Conservation (phyloP, 129 eudicot genomes). For the Flaveria sonorensis region DNA sequence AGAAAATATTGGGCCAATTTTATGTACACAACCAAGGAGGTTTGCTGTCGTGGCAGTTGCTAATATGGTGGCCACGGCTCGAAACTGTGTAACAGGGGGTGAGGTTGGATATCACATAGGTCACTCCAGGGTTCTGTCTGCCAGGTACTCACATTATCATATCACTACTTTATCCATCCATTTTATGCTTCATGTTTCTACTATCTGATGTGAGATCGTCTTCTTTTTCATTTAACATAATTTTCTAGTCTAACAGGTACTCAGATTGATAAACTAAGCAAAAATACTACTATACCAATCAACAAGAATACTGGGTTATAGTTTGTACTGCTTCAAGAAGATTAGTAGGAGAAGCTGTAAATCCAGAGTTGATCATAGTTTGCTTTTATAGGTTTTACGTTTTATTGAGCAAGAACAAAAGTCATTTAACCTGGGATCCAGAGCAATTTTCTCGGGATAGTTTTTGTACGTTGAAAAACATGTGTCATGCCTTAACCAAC, state of each 20-base stretch:
- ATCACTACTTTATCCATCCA: background rate
- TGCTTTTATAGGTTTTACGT: conserved; percentile 9
- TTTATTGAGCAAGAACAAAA: conserved; percentile 2
- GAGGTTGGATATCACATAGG: conserved; percentile 99
- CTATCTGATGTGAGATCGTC: conserved; percentile 6
- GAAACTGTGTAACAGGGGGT: conserved; percentile 80
- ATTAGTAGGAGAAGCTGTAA: conserved; percentile 15
- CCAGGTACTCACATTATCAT: conserved; percentile 50
- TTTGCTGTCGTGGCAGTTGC: conserved; percentile 99
- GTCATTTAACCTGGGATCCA: background rate
- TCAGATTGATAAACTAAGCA: background rate
- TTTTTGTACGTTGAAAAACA: conserved; percentile 15
- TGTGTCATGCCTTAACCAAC: background rate
- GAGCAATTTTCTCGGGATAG: background rate
- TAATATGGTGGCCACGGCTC: conserved; percentile 83
- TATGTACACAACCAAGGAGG: conserved; percentile 95
- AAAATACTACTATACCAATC: background rate
- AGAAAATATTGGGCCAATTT: conserved; percentile 72
- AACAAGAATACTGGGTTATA: conserved; percentile 13
- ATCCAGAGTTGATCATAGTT: conserved; percentile 6
- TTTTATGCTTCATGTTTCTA: conserved; percentile 8
- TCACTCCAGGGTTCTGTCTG: conserved; percentile 74
- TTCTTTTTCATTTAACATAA: background rate
- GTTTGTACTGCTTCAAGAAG: conserved; percentile 12
- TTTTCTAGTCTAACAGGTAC: background rate